These are phyloP conservation scores for Sugiyamaella chiloensis DNA, from an alignment of 805 yeast species.

Conservation along the genomic window DNA sequence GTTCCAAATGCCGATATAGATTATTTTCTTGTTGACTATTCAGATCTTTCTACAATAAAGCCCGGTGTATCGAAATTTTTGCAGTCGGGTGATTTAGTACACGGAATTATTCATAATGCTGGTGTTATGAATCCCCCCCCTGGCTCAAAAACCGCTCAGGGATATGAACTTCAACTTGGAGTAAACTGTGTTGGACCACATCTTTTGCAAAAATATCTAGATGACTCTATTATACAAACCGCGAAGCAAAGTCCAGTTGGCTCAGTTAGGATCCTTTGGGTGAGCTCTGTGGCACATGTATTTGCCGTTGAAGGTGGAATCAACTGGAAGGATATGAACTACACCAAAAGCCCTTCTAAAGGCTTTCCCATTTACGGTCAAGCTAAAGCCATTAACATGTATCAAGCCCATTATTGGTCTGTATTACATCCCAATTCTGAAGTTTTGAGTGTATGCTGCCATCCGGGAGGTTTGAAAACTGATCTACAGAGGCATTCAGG, in stretches of 20 bases:
- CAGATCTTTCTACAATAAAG: slow-evolving; percentile 42
- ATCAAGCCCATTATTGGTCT: slow-evolving; percentile 39
- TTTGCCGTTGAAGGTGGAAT: slow-evolving; percentile 35
- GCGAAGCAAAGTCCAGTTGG: slow-evolving; percentile 28
- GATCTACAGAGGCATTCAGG: slow-evolving; percentile 34
- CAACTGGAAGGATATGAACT: slow-evolving; percentile 32
- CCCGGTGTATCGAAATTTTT: slow-evolving; percentile 35
- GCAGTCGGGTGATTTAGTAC: slow-evolving; percentile 28
- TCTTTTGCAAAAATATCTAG: slow-evolving; percentile 39
- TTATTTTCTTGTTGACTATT: slow-evolving; percentile 35
- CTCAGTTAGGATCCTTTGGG: slow-evolving; percentile 31
- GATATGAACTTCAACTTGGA: slow-evolving; percentile 73
- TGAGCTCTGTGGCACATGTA: slow-evolving; percentile 40
- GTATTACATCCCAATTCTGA: slow-evolving; percentile 32
- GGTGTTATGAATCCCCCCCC: slow-evolving; percentile 78
- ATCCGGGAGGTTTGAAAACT: slow-evolving; percentile 42
- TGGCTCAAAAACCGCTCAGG: slow-evolving; percentile 53
- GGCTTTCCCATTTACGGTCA: slow-evolving; percentile 37
- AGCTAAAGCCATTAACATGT: slow-evolving; percentile 42
- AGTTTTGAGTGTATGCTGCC: slow-evolving; percentile 36
- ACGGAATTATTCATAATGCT: slow-evolving; percentile 64
- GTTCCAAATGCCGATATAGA: slow-evolving; percentile 27
- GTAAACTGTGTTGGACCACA: slow-evolving; percentile 47
- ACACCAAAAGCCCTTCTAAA: slow-evolving; percentile 20
- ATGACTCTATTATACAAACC: slow-evolving; percentile 38